Percentiles rank a stretch among this genome's conserved stretches.
Conservation (phyloP, 805 yeast species). For the Barnettozyma vustinii region DNA sequence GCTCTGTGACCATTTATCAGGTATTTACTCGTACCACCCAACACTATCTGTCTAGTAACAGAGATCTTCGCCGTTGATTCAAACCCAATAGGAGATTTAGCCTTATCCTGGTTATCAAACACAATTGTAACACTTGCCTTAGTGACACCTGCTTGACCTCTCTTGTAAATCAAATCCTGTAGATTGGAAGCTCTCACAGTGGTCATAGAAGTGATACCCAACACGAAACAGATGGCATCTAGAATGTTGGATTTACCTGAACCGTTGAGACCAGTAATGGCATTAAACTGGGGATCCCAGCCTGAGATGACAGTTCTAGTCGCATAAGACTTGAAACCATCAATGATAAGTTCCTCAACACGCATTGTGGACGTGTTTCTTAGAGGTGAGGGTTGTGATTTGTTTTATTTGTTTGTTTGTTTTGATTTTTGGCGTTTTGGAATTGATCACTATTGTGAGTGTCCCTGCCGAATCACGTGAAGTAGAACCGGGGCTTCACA, state of each 20-base stretch:
- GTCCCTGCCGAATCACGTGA: not conserved
- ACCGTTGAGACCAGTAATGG: slow-evolving; percentile 96
- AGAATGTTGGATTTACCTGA: slow-evolving; percentile 95
- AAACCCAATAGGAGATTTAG: slow-evolving; percentile 83
- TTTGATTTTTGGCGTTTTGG: not conserved
- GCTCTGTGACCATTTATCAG: slow-evolving; percentile 94
- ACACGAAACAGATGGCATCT: slow-evolving; percentile 97
- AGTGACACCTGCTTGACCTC: slow-evolving; percentile 98
- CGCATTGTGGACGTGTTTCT: slow-evolving; percentile 14
- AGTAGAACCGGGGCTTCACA: not conserved
- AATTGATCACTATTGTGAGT: no score
- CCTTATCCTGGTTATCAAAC: slow-evolving; percentile 76
- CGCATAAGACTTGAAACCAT: slow-evolving; percentile 97
- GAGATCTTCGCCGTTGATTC: slow-evolving; percentile 72
- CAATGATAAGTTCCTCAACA: slow-evolving; percentile 93
- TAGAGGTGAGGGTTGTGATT: not conserved
- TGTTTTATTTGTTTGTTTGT: slow-evolving; percentile 1
- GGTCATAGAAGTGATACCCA: slow-evolving; percentile 92
- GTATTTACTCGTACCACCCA: slow-evolving; percentile 91
- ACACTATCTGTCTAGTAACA: slow-evolving; percentile 83
- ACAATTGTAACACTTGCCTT: slow-evolving; percentile 96
- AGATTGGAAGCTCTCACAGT: slow-evolving; percentile 90
- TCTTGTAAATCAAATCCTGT: slow-evolving; percentile 90
- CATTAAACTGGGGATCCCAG: slow-evolving; percentile 97
- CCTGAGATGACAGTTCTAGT: slow-evolving; percentile 91